These are phyloP conservation scores for Conoideocrella luteorostrata DNA, from an alignment of 2,329 filamentous ascomycete species.

Conservation along the genomic window DNA sequence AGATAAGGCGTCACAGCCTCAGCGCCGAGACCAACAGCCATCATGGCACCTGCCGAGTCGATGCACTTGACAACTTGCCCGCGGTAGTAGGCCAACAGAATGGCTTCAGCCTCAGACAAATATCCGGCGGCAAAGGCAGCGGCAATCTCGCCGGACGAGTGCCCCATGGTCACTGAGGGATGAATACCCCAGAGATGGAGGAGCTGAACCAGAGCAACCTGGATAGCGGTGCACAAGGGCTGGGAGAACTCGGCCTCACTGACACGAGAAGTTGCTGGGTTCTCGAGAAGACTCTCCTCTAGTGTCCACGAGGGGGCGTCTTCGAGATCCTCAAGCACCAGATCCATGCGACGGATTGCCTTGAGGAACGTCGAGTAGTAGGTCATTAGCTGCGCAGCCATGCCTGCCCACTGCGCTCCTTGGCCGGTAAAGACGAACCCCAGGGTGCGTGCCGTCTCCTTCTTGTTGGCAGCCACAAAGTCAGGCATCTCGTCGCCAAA, in stretches of 20 bases:
- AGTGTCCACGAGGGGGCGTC: background rate
- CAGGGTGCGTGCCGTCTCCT: background rate
- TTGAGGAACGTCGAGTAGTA: background rate
- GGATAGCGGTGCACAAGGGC: constrained; percentile 23
- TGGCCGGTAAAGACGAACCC: constrained; percentile 22
- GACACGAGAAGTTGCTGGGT: constrained; percentile 1
- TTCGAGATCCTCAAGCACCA: background rate
- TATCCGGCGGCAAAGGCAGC: constrained; percentile 20
- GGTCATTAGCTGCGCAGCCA: constrained; percentile 16
- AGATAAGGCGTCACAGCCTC: constrained; percentile 4
- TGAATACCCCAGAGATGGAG: constrained; percentile 23
- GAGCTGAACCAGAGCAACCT: constrained; percentile 29
- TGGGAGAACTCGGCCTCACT: constrained; percentile 19
- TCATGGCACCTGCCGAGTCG: constrained; percentile 15
- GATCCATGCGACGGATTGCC: constrained; percentile 2
- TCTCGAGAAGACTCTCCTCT: constrained; percentile 1
- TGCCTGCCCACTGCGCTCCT: constrained; percentile 11
- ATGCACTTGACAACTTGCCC: constrained; percentile 8
- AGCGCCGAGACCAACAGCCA: constrained; percentile 14
- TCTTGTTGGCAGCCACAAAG: background rate
- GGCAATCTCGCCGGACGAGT: constrained; percentile 26
- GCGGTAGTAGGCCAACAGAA: constrained; percentile 14
- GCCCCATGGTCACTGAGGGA: constrained; percentile 30
- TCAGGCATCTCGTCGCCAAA: background rate
- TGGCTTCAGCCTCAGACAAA: constrained; percentile 11